These are phyloP conservation scores for Metrosideros polymorpha DNA, from an alignment of 441 rosid species.

Conservation along the genomic window DNA sequence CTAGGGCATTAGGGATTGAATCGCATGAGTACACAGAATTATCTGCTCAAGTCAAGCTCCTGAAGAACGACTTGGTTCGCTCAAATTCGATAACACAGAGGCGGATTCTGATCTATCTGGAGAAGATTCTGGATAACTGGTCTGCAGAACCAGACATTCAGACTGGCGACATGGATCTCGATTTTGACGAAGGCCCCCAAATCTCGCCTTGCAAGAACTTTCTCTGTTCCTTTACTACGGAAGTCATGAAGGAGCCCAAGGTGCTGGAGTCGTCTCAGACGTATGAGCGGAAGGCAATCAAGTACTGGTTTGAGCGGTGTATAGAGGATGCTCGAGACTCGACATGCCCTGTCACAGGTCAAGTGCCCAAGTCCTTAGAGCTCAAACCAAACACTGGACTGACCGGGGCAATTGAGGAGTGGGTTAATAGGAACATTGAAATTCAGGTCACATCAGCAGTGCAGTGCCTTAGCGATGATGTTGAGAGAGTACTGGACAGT, in stretches of 20 bases:
- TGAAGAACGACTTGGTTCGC: slow-evolving; percentile 9
- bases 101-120: slow-evolving; percentile 16
- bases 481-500: slow-evolving; percentile 18
- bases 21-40: slow-evolving; percentile 11
- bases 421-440: slow-evolving; percentile 29
- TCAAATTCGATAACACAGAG: slow-evolving; percentile 10
- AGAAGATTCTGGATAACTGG: slow-evolving; percentile 25
- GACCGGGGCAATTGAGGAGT: slow-evolving; percentile 37
- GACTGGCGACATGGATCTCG: not conserved
- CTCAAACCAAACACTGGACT: slow-evolving; percentile 26
- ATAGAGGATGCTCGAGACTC: slow-evolving; percentile 22
- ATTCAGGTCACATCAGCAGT: slow-evolving; percentile 19
- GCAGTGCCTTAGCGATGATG: slow-evolving; percentile 11
- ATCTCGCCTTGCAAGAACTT: slow-evolving; percentile 28
- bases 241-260: slow-evolving; percentile 34
- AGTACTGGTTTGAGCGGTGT: slow-evolving; percentile 27
- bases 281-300: slow-evolving; percentile 26
- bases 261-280: slow-evolving; percentile 33
- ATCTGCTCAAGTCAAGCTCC: slow-evolving; percentile 16
- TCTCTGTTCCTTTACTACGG: slow-evolving; percentile 31
- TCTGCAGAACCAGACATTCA: not conserved
- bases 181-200: slow-evolving; percentile 24
- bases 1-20: slow-evolving; percentile 28
- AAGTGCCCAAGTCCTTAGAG: slow-evolving; percentile 19
- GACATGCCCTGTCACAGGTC: slow-evolving; percentile 31